These are phyloP conservation scores for Periconia sp. DNA, from an alignment of 2,329 filamentous ascomycete species.

Conservation along the genomic window DNA sequence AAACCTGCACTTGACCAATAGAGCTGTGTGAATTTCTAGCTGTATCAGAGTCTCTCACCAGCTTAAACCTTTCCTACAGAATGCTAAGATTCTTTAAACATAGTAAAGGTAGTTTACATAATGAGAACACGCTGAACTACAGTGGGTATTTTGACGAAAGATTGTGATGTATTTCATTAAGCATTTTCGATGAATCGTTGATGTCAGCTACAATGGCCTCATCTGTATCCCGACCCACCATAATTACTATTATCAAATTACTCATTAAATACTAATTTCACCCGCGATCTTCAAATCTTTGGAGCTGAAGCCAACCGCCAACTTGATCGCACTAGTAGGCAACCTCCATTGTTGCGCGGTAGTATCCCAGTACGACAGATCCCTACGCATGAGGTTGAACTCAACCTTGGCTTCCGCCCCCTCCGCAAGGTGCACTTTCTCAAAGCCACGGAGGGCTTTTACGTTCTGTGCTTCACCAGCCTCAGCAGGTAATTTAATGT, in stretches of 20 bases:
- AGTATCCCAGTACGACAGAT: constrained; percentile 55
- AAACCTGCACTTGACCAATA: no score
- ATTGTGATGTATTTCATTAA: no score
- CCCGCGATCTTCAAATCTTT: constrained; percentile 17
- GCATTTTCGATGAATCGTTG: no score
- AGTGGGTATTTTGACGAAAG: no score
- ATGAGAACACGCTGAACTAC: no score
- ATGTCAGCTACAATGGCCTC: background rate
- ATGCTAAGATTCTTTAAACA: no score
- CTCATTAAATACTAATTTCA: constrained; percentile 1
- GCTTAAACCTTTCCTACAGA: no score
- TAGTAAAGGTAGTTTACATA: no score
- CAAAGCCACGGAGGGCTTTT: constrained; percentile 49
- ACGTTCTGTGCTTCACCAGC: constrained; percentile 46
- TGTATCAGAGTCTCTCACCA: no score
- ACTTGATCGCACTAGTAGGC: constrained; percentile 16
- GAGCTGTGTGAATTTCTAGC: no score
- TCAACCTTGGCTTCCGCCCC: constrained; percentile 45
- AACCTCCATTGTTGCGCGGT: constrained; percentile 48
- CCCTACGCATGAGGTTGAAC: constrained; percentile 53
- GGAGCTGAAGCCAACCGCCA: constrained; percentile 33
- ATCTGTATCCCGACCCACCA: background rate
- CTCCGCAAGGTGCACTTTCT: constrained; percentile 50
- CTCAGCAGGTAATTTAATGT: constrained; percentile 50
- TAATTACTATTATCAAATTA: background rate